Conservation (phyloP, 2,329 filamentous ascomycete species). For the Alternaria arbusti region DNA sequence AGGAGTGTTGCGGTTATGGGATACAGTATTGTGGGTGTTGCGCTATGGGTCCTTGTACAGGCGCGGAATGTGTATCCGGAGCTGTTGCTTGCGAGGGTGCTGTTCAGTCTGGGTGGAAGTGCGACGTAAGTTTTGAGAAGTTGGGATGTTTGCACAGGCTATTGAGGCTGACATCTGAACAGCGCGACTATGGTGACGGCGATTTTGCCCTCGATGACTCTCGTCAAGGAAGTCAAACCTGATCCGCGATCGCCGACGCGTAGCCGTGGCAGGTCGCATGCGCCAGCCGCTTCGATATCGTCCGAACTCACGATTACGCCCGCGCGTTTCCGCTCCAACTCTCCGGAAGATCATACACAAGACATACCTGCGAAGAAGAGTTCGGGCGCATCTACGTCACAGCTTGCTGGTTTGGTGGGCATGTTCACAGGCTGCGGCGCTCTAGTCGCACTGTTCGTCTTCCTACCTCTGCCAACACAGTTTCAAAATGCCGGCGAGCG, state of each 20-base stretch:
- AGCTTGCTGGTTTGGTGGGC: constrained; percentile 87
- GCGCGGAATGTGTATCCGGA: constrained; percentile 87
- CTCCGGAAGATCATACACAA: constrained; percentile 19
- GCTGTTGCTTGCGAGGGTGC: constrained; percentile 78
- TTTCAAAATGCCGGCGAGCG: constrained; percentile 78
- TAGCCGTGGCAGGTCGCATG: constrained; percentile 56
- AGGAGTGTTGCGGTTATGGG: constrained; percentile 70
- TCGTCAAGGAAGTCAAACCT: constrained; percentile 29
- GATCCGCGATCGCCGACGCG: constrained; percentile 37
- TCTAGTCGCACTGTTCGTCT: constrained; percentile 78
- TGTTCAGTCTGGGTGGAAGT: constrained; percentile 92
- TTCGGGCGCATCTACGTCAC: constrained; percentile 57
- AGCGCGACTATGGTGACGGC: constrained; percentile 94
- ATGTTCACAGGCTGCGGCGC: constrained; percentile 93
- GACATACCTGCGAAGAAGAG: constrained; percentile 25
- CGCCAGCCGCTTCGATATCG: constrained; percentile 70
- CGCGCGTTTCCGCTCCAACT: constrained; percentile 52
- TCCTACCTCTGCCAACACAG: constrained; percentile 83
- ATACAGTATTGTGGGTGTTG: constrained; percentile 79
- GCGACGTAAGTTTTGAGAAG: constrained; percentile 66
- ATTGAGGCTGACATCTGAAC: constrained; percentile 18
- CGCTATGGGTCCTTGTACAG: constrained; percentile 82
- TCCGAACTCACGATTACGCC: constrained; percentile 80
- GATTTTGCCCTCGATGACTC: constrained; percentile 76
- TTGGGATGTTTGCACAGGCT: background rate